Evolutionary conservation across 768 basidiomycete species (phyloP), one percentile per base, ranked within the genome.

Genomic region (Stropharia rugosoannulata): DNA sequence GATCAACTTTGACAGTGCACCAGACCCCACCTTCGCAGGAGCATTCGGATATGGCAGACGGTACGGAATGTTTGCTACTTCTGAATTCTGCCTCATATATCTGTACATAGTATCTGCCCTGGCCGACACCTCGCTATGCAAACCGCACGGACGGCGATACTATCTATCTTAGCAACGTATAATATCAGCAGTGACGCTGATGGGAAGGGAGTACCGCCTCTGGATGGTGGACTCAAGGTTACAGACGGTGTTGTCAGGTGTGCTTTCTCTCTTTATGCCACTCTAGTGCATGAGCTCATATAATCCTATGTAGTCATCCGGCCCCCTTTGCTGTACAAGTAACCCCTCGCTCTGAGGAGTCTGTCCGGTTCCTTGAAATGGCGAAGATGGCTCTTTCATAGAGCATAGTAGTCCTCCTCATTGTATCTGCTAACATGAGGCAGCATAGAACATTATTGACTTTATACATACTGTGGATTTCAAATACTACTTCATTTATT

Each of bases 41-140:
- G 68, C 60, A 9, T 75, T 72, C 53, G 73, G 73, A 8, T 74
- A 68, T 44, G 71, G 72, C 40, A 60, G 73, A 55, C 62, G 73
- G 72, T 66, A 58, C 11, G 59, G 32, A 15, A 3, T 12, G 13
- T 13, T 43, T 43, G 4, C 16, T 25, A 18, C 1, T 36, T 15
- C 22, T 46, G 45, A 11, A n/a, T 9, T n/a, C 29, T 18, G n/a
- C 25, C 11, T 18, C 25, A 25, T 16, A 1, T 48, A 37, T 15
- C 13, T 9, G 9, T 12, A 29, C 35, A 15, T 38, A 73, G 70
- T 4, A 70, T 74, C 10, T 71, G 68, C 48, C 74, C 73, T 11
- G 76, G 77, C 7, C 68, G 74, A 9, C 66, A 72, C 53, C 55
- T 75, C n/a, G 72, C 70, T 15, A 47, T 62, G n/a, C 65, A 66